Percentiles rank a stretch among this genome's conserved stretches.
Evolutionary conservation across 2,329 filamentous ascomycete species (phyloP).

Genomic region (Curvularia verruculosa): DNA sequence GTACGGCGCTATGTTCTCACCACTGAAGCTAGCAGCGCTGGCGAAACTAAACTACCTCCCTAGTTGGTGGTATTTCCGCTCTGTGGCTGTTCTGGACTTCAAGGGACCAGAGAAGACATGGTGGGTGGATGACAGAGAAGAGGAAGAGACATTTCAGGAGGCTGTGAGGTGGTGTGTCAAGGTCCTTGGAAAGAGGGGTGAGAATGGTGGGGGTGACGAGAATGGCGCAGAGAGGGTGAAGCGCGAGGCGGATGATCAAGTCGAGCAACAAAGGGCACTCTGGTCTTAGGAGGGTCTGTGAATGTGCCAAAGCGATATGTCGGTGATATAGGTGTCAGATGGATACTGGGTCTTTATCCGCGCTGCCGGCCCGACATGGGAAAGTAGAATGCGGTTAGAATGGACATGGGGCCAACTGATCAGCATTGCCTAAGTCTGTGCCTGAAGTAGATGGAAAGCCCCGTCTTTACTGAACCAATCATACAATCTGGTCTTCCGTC

Average conservation of each 20-base stretch:
- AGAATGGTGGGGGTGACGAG: neutral
- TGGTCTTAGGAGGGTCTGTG: neutral
- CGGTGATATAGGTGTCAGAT: neutral
- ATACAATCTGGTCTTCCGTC: neutral
- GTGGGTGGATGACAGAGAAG: conserved; percentile 18
- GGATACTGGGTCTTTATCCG: neutral
- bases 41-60: conserved; percentile 29
- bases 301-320: too few species aligned
- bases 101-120: neutral
- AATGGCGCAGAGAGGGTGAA: neutral
- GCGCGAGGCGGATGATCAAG: neutral
- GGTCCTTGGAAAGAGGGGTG: neutral
- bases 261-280: neutral
- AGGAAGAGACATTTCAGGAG: conserved; percentile 10
- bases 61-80: conserved; percentile 30
- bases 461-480: neutral
- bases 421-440: neutral
- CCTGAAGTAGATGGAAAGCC: neutral
- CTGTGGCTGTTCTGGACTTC: neutral
- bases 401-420: neutral
- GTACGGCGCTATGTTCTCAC: conserved; percentile 17
- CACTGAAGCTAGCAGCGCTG: conserved; percentile 22
- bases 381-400: neutral
- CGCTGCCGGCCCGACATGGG: neutral
- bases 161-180: conserved; percentile 2